Conservation (phyloP, 768 basidiomycete genomes). For the Rhodotorula babjevae region DNA sequence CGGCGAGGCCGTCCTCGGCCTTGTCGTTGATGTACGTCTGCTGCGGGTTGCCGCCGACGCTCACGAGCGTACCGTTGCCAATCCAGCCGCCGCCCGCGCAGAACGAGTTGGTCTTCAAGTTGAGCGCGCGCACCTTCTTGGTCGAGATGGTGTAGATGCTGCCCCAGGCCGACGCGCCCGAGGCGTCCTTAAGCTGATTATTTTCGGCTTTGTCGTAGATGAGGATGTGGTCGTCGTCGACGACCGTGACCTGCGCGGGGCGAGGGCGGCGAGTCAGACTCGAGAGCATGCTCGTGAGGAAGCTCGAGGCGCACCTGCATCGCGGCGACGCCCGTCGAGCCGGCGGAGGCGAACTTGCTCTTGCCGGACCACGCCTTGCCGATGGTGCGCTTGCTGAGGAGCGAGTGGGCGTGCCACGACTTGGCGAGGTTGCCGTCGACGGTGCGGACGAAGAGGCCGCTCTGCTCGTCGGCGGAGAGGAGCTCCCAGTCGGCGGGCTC, state of each 20-base stretch:
- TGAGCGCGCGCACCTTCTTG: slow-evolving; percentile 54
- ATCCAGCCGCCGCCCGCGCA: slow-evolving; percentile 44
- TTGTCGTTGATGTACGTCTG: slow-evolving; percentile 55
- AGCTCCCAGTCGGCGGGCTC: slow-evolving; percentile 28
- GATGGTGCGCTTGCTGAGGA: background rate
- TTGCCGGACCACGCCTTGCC: slow-evolving; percentile 10
- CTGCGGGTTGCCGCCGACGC: slow-evolving; percentile 55
- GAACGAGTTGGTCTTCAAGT: slow-evolving; percentile 62
- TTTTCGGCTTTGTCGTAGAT: slow-evolving; percentile 41
- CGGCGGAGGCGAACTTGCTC: background rate
- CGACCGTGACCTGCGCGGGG: slow-evolving; percentile 11
- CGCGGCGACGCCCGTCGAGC: slow-evolving; percentile 22
- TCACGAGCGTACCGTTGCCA: slow-evolving; percentile 44
- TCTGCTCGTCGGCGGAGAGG: background rate
- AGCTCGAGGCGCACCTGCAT: slow-evolving; percentile 2
- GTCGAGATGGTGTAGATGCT: slow-evolving; percentile 32
- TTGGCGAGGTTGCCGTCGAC: background rate
- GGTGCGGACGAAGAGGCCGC: slow-evolving; percentile 10
- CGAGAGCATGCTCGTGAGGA: background rate
- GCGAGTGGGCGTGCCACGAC: background rate
- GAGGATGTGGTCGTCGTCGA: slow-evolving; percentile 34
- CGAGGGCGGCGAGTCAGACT: too few relatives aligned
- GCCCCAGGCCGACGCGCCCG: slow-evolving; percentile 34
- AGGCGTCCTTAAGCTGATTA: slow-evolving; percentile 30
- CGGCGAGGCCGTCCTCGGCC: slow-evolving; percentile 67